phyloP scores from a whole-genome alignment of 345 rosid species.

The Ceriops tagal region DNA sequence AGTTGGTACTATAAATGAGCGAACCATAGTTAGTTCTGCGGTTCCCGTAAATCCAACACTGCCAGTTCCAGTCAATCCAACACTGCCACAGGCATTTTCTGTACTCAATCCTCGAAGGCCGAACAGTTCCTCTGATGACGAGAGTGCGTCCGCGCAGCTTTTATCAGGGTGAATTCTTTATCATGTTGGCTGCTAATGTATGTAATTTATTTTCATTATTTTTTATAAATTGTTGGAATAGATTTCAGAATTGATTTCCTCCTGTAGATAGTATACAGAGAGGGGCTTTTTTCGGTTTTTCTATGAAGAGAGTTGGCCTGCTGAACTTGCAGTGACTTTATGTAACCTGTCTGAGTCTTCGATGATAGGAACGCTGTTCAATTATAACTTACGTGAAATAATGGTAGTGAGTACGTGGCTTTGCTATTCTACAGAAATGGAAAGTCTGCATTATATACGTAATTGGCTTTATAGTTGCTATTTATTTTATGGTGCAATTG shows the following conservation, averaged over 20 bases:
- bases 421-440: background rate
- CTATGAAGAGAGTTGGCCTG: conserved; percentile 17
- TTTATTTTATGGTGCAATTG: too few species aligned
- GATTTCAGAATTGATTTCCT: conserved; percentile 37
- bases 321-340: background rate
- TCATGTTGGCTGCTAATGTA: conserved; percentile 17
- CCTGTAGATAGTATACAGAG: conserved; percentile 37
- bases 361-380: conserved; percentile 6
- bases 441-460: too few species aligned
- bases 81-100: conserved; percentile 28
- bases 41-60: conserved; percentile 63
- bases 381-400: conserved; percentile 8
- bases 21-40: conserved; percentile 77
- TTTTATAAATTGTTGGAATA: conserved; percentile 49
- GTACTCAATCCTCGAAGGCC: conserved; percentile 26
- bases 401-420: background rate
- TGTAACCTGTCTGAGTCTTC: conserved; percentile 5
- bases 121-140: conserved; percentile 58
- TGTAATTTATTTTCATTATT: conserved; percentile 33
- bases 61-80: conserved; percentile 65
- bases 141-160: conserved; percentile 35
- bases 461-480: too few species aligned
- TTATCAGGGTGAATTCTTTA: conserved; percentile 10
- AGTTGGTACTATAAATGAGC: conserved; percentile 83
- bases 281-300: conserved; percentile 24